phyloP scores from a whole-genome alignment of 2,329 filamentous ascomycete genomes.

The Purpureocillium lavendulum region DNA sequence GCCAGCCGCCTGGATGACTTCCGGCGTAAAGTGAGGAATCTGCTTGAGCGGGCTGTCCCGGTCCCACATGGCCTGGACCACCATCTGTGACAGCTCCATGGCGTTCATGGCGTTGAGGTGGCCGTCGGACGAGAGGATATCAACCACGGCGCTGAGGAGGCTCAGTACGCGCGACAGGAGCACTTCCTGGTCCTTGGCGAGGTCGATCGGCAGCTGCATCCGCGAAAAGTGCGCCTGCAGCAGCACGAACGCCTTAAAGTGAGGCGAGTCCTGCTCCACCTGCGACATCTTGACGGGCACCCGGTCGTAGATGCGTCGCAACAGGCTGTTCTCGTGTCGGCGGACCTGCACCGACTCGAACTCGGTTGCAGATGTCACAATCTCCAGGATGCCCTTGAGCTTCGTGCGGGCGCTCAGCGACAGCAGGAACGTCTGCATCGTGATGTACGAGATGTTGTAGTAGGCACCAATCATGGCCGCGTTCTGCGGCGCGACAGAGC shows the following conservation, averaged over 20 bases:
- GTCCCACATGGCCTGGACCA: slow-evolving; percentile 98
- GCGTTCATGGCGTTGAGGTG: slow-evolving; percentile 96
- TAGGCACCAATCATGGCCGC: slow-evolving; percentile 97
- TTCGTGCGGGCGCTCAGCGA: slow-evolving; percentile 85
- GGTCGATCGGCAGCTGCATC: slow-evolving; percentile 91
- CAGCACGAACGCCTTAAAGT: slow-evolving; percentile 97
- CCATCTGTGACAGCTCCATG: slow-evolving; percentile 99
- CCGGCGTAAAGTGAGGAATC: slow-evolving; percentile 85
- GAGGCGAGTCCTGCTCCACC: slow-evolving; percentile 79
- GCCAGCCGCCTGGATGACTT: slow-evolving; percentile 75
- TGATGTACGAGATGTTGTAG: slow-evolving; percentile 99
- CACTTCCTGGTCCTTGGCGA: slow-evolving; percentile 90
- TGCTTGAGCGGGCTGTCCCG: slow-evolving; percentile 94
- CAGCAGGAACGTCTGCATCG: slow-evolving; percentile 96
- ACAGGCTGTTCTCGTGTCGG: slow-evolving; percentile 79
- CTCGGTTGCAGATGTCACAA: slow-evolving; percentile 92
- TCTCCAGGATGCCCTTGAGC: slow-evolving; percentile 93
- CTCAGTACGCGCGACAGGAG: slow-evolving; percentile 79
- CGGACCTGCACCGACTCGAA: slow-evolving; percentile 94
- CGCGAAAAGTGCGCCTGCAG: slow-evolving; percentile 95
- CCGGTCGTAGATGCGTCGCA: slow-evolving; percentile 89
- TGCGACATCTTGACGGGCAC: slow-evolving; percentile 93
- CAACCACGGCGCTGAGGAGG: slow-evolving; percentile 83
- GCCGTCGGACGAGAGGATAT: slow-evolving; percentile 91
- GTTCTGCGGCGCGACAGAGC: slow-evolving; percentile 81